Evolutionary conservation across 495 filamentous ascomycete species (phyloP), one percentile per base, ranked within the genome.

Genomic region (Aspergillus sclerotioniger): DNA sequence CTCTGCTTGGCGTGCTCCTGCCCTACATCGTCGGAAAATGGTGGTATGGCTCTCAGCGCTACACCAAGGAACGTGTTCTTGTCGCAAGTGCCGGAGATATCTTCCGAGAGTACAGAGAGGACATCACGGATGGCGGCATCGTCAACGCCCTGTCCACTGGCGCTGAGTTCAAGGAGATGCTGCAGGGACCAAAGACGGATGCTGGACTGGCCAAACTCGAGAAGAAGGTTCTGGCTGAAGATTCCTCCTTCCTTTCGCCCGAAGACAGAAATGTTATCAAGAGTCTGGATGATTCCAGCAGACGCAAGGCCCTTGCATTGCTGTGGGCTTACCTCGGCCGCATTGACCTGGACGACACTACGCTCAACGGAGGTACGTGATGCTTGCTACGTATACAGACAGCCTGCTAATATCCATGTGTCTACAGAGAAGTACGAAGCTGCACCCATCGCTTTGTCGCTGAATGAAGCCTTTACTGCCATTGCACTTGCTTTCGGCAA

Each of bases 1-100:
- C 83, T 43, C 77, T 97, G 37, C 83, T 98, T 35, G 95, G 92
- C 50, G 90, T 97, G 31, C 74, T 96, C 43, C 74, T 98, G 45
- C 94, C 94, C 12, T 98, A 96, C 67, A 79, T 95, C 49, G 95
- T 98, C 37, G 94, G 94, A 25, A 89, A 87, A 33, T 98, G 94
- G 94, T 98, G 94, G 94, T 98, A 98, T 70, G 94, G 94, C 53
- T 96, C 91, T 7, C 91, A 96, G 68, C 81, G 87, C 48, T 82
- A 90, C 68, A 97, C 94, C 17, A 94, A 90, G 72, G 94, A 98
- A 74, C 87, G 88, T 60, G 88, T 98, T 31, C 80, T 96, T 37
- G 86, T 96, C 54, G 90, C 91, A 62, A 97, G 89, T 70, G 92
- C 94, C 55, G 94, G 94, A 64, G 90, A 90, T 55, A 84, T 98